Evolutionary conservation across 2,329 filamentous ascomycete genomes (phyloP).

Genomic region (Trichoderma brevicompactum): DNA sequence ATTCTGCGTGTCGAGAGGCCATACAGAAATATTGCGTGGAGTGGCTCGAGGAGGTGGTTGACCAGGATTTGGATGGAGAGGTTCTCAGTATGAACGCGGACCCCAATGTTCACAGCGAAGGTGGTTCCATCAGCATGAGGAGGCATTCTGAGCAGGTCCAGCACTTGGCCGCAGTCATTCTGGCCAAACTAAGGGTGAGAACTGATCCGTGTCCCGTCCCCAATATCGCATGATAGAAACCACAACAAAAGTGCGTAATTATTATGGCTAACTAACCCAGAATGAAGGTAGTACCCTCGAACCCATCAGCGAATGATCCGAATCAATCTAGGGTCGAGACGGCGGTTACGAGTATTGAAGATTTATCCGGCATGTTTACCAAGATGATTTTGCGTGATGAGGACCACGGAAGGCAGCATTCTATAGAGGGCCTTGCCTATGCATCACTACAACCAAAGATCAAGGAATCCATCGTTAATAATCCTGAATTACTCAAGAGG

Average conservation of each 20-base stretch:
- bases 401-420: slow-evolving; percentile 65
- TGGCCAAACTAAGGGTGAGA: slow-evolving; percentile 70
- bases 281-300: slow-evolving; percentile 59
- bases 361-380: slow-evolving; percentile 66
- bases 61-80: slow-evolving; percentile 66
- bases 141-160: slow-evolving; percentile 65
- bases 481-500: slow-evolving; percentile 69
- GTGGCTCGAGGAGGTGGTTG: slow-evolving; percentile 85
- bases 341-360: slow-evolving; percentile 65
- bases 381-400: slow-evolving; percentile 67
- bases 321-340: slow-evolving; percentile 53
- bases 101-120: slow-evolving; percentile 61
- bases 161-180: slow-evolving; percentile 71
- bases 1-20: slow-evolving; percentile 77
- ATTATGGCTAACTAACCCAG: slow-evolving; percentile 55
- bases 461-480: slow-evolving; percentile 77
- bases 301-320: slow-evolving; percentile 45
- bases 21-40: slow-evolving; percentile 82
- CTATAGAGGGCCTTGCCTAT: slow-evolving; percentile 90
- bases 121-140: slow-evolving; percentile 63
- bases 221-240: neutral
- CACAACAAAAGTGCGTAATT: slow-evolving; percentile 11
- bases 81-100: slow-evolving; percentile 56
- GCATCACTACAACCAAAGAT: slow-evolving; percentile 83
- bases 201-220: neutral